Evolutionary conservation across 169 alveolate species (phyloP), one percentile per base, ranked within the genome.

Genomic region (Plasmodium coatneyi): DNA sequence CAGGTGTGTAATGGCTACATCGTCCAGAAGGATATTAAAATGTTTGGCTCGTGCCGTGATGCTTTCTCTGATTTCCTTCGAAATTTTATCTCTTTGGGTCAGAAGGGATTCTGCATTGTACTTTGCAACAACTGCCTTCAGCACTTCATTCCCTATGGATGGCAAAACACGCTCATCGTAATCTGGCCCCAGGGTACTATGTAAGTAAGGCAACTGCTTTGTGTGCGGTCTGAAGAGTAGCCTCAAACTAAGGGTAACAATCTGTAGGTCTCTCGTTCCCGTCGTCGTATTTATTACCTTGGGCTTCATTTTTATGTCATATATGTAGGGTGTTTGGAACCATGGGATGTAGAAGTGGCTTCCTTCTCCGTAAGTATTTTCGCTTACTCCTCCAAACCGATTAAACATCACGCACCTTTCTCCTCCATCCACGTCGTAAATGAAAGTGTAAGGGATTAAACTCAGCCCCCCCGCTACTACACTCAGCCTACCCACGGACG

Each of bases 81-180:
- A 97, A 41, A 99, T 99, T 92, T 98, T 96, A 92, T 99, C 99
- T 96, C 99, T 96, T 96, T 99, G 98, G 22, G 99, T 98, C 83
- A 99, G 97, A 79, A 99, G 97, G 71, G 98, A 97, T 92, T 98
- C 98, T n/a, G 99, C 99, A 71, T 99, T 97, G 83, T 97, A 97
- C 92, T 98, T 97, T 16, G 99, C 99, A 0, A 98, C 99, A 25
- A 98, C 99, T 9, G 99, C 99, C 96, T 98, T 98, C 70, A 98
- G 95, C 41, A 98, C 99, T 97, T 99, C 99, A 95, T 99, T 98
- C 72, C 99, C 99, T 84, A 99, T 98, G 0, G 99, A 98, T 5
- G 99, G 99, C 41, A 99, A 96, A 54, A 99, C 99, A 70, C 99
- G 96, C 82, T 98, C 99, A 93, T 98, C 99, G 93, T 98, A 99